Evolutionary conservation across 371 early-diverging fungal species (phyloP).

Genomic region (Mortierella sp.): DNA sequence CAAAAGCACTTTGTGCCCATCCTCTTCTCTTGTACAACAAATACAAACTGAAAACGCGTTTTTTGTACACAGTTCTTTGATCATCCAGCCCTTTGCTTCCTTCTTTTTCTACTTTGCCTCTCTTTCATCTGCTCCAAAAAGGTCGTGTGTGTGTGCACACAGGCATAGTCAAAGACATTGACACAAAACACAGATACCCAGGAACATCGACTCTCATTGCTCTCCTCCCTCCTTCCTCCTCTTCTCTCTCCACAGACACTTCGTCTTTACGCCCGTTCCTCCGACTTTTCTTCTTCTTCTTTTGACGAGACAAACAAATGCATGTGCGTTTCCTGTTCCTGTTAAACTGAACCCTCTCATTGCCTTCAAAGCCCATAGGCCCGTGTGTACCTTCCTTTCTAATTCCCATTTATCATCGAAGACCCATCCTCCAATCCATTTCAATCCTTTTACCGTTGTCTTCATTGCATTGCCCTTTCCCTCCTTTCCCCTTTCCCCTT

Average conservation of each 20-base stretch:
- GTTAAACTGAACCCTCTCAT: background rate
- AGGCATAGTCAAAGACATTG: too few species aligned
- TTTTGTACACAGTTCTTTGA: background rate
- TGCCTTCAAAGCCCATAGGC: background rate
- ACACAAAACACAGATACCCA: background rate
- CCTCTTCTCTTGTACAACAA: background rate
- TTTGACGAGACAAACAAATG: background rate
- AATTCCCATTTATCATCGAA: conserved; percentile 1
- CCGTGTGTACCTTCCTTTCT: background rate
- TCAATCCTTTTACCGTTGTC: background rate
- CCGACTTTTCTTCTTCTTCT: background rate
- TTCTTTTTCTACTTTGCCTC: background rate
- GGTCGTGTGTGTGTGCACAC: background rate
- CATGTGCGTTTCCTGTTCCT: background rate
- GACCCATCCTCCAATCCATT: background rate
- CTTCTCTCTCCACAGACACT: background rate
- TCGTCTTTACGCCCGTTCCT: background rate
- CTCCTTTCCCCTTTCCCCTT: background rate
- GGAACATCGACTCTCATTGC: background rate
- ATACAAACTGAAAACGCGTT: background rate
- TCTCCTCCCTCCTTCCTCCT: background rate
- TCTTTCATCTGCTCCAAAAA: background rate
- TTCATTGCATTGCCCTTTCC: background rate
- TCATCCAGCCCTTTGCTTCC: too few species aligned
- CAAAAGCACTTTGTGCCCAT: background rate